These are phyloP conservation scores for Bryum argenteum DNA, from an alignment of 225 moss, liverwort and hornwort genomes.

Conservation along the genomic window DNA sequence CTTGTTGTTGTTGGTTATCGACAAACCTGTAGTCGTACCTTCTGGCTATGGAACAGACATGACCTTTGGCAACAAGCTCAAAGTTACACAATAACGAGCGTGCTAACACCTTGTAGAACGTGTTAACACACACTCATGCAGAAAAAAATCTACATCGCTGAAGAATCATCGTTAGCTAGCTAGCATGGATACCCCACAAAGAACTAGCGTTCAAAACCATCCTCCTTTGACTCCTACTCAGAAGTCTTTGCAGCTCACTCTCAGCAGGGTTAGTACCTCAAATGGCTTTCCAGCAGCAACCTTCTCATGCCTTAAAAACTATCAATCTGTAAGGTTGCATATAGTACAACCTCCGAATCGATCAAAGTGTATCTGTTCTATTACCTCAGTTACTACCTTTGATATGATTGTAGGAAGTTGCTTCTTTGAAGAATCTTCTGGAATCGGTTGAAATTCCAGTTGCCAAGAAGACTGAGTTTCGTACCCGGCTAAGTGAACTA, in stretches of 20 bases:
- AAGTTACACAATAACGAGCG: neutral
- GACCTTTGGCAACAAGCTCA: constrained; percentile 29
- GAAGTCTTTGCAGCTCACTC: constrained; percentile 42
- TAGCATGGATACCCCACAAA: constrained; percentile 30
- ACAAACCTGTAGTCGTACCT: constrained; percentile 21
- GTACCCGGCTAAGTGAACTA: constrained; percentile 37
- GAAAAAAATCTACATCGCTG: no score
- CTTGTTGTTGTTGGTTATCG: constrained; percentile 5
- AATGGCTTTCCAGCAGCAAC: neutral
- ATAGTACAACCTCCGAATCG: constrained; percentile 1
- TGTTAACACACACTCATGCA: no score
- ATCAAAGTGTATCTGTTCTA: neutral
- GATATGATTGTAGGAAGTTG: constrained; percentile 43
- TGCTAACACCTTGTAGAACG: constrained; percentile 15
- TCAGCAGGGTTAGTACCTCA: constrained; percentile 31
- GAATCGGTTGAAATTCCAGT: constrained; percentile 38
- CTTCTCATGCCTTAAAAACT: neutral
- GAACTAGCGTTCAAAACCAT: constrained; percentile 25
- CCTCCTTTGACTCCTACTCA: constrained; percentile 33
- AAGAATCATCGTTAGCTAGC: constrained; percentile 1
- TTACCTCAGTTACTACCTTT: constrained; percentile 7
- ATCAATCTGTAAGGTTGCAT: neutral
- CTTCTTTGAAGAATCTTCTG: constrained; percentile 45
- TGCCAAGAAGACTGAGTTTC: constrained; percentile 49
- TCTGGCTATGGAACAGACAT: constrained; percentile 38